phyloP scores from a whole-genome alignment of 352 stramenopile species.

The Phytophthora aleatoria region DNA sequence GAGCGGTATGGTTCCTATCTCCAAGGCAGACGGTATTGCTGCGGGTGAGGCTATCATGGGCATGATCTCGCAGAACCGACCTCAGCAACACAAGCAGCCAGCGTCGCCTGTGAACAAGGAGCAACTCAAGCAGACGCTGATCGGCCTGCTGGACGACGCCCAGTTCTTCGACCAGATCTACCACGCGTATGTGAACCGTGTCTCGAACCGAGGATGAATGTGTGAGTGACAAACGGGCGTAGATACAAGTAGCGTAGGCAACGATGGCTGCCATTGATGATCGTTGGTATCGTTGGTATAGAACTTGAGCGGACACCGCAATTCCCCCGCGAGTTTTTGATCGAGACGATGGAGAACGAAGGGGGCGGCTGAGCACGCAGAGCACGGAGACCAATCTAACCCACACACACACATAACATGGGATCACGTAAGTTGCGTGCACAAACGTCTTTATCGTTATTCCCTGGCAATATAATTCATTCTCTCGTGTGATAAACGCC shows the following conservation, averaged over 20 bases:
- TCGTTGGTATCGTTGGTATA: constrained; percentile 40
- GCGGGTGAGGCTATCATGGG: constrained; percentile 83
- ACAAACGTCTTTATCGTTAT: constrained; percentile 7
- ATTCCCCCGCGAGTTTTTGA: constrained; percentile 8
- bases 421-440: constrained; percentile 29
- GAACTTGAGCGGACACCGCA: constrained; percentile 32
- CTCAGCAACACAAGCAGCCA: constrained; percentile 36
- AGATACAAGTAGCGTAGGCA: constrained; percentile 37
- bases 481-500: constrained; percentile 1
- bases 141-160: constrained; percentile 77
- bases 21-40: constrained; percentile 77
- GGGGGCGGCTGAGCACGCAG: constrained; percentile 11
- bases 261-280: constrained; percentile 24
- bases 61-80: constrained; percentile 71
- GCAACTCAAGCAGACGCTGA: constrained; percentile 86
- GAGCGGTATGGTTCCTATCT: constrained; percentile 68
- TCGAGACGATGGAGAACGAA: constrained; percentile 5
- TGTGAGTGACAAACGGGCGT: constrained; percentile 17
- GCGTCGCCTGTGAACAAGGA: constrained; percentile 72
- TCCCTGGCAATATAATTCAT: background rate
- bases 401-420: constrained; percentile 31
- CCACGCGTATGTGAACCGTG: constrained; percentile 78
- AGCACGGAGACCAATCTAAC: constrained; percentile 23
- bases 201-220: constrained; percentile 52
- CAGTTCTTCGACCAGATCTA: constrained; percentile 91